These are phyloP conservation scores for Metschnikowia gelsemii DNA, from an alignment of 805 yeast species.

Conservation along the genomic window DNA sequence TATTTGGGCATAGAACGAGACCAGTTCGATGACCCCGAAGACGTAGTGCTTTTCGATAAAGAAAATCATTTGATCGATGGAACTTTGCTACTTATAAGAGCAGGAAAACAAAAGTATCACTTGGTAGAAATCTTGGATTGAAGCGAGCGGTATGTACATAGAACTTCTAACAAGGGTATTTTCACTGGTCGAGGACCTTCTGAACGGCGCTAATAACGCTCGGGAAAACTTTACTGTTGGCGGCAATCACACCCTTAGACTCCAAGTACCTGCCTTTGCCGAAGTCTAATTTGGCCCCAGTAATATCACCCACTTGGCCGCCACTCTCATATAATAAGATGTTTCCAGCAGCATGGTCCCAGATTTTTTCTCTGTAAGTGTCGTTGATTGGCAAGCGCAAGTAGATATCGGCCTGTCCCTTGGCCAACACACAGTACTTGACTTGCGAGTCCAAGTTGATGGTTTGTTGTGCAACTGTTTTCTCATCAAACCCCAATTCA, in stretches of 20 bases:
- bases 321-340: constrained; percentile 86
- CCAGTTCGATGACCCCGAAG: constrained; percentile 50
- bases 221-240: constrained; percentile 49
- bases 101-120: constrained; percentile 71
- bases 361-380: constrained; percentile 84
- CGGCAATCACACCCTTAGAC: constrained; percentile 94
- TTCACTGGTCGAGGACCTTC: constrained; percentile 23
- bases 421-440: constrained; percentile 86
- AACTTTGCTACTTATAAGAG: constrained; percentile 60
- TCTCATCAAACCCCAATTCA: constrained; percentile 43
- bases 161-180: not conserved
- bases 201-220: constrained; percentile 50
- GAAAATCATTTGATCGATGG: constrained; percentile 55
- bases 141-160: constrained; percentile 5
- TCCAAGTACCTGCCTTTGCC: constrained; percentile 78
- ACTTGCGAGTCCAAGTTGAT: constrained; percentile 94
- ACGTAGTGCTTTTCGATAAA: constrained; percentile 46
- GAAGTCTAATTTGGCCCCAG: constrained; percentile 73
- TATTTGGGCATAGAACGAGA: constrained; percentile 62
- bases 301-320: constrained; percentile 83
- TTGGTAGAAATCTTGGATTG: constrained; percentile 36
- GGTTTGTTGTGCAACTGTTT: constrained; percentile 58
- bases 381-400: constrained; percentile 79
- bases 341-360: constrained; percentile 99
- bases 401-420: constrained; percentile 91